Evolutionary conservation across 2,329 filamentous ascomycete genomes (phyloP).

Genomic region (Pseudogymnoascus sp.): DNA sequence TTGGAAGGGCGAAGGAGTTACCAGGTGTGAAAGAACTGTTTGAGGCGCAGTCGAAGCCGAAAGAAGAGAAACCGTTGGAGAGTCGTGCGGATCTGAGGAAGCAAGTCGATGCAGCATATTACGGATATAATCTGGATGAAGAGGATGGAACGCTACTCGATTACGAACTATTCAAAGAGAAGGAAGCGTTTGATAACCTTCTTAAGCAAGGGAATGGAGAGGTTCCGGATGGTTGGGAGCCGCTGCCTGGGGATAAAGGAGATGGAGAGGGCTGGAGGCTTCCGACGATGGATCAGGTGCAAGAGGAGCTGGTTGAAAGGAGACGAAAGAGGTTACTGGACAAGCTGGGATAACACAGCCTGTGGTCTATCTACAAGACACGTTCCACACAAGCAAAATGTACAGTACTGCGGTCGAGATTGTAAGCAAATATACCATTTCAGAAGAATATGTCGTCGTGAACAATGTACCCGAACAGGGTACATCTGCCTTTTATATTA

Average conservation of each 20-base stretch:
- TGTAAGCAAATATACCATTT: not conserved
- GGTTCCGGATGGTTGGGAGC: constrained; percentile 67
- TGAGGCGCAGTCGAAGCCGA: constrained; percentile 61
- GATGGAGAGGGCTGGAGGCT: constrained; percentile 78
- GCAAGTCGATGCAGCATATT: constrained; percentile 88
- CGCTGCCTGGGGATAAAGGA: constrained; percentile 77
- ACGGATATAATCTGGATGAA: constrained; percentile 88
- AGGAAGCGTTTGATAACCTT: constrained; percentile 67
- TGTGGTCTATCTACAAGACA: not conserved
- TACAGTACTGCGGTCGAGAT: not conserved
- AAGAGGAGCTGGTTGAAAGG: constrained; percentile 83
- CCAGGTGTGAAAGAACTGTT: constrained; percentile 96
- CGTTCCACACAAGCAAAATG: not conserved
- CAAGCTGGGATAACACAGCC: constrained; percentile 40
- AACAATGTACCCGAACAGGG: not conserved
- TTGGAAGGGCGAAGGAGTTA: constrained; percentile 80
- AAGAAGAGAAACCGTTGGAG: constrained; percentile 56
- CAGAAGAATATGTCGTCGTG: not conserved
- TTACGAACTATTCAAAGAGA: constrained; percentile 79
- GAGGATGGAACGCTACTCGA: constrained; percentile 74
- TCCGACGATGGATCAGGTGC: constrained; percentile 85
- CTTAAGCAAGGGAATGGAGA: constrained; percentile 49
- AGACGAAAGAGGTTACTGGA: constrained; percentile 77
- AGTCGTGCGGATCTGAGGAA: constrained; percentile 60
- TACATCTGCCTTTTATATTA: not conserved